Evolutionary conservation across 2,329 filamentous ascomycete genomes (phyloP).

Genomic region (Penicillium janthinellum): DNA sequence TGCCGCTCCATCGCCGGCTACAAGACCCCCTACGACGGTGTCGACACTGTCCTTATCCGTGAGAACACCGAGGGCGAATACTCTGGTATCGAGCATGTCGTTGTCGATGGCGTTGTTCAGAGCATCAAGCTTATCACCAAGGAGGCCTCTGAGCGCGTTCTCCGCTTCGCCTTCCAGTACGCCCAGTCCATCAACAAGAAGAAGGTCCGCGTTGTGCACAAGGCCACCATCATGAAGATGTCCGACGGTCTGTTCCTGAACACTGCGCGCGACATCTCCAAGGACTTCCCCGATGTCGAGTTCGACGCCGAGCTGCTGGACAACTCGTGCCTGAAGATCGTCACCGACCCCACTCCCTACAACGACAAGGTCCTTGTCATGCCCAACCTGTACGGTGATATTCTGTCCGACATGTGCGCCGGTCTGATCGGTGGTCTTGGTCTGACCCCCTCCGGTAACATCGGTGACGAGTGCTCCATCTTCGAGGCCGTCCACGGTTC

Average conservation of each 20-base stretch:
- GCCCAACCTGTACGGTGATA: conserved; percentile 99
- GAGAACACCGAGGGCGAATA: conserved; percentile 99
- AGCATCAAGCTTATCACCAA: conserved; percentile 99
- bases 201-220: conserved; percentile 98
- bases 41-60: conserved; percentile 96
- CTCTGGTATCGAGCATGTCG: conserved; percentile 97
- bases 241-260: conserved; percentile 96
- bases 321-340: conserved; percentile 99
- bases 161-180: conserved; percentile 98
- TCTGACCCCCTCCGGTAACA: conserved; percentile 96
- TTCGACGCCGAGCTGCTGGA: conserved; percentile 98
- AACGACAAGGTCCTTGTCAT: conserved; percentile 98
- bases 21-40: conserved; percentile 97
- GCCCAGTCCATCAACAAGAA: conserved; percentile 89
- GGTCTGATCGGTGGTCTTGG: conserved; percentile 97
- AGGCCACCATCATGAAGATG: conserved; percentile 99
- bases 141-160: conserved; percentile 90
- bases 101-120: conserved; percentile 97
- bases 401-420: conserved; percentile 99
- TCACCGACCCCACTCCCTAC: conserved; percentile 92
- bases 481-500: conserved; percentile 99
- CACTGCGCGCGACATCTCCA: conserved; percentile 80
- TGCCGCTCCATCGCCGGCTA: conserved; percentile 96
- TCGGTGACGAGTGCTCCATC: conserved; percentile 98
- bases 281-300: conserved; percentile 94